These are phyloP conservation scores for Suhomyces yuchorum DNA, from an alignment of 1,139 yeast genomes.

Conservation along the genomic window DNA sequence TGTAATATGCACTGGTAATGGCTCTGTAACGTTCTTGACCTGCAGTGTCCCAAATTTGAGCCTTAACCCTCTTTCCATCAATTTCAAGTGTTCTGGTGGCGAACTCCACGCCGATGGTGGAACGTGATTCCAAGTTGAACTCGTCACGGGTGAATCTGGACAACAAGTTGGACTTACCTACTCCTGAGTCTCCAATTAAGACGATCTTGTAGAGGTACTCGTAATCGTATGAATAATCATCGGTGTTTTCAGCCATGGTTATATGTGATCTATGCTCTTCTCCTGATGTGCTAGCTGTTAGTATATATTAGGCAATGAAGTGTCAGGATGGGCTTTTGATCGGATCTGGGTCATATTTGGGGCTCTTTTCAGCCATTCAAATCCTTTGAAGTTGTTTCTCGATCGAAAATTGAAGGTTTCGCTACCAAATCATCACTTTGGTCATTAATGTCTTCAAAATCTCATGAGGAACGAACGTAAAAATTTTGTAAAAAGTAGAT, in stretches of 20 bases:
- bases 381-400: too few species aligned
- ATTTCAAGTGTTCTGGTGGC: slow-evolving; percentile 95
- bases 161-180: slow-evolving; percentile 91
- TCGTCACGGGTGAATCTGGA: slow-evolving; percentile 95
- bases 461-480: not conserved
- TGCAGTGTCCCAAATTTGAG: slow-evolving; percentile 99
- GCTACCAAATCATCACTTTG: not conserved
- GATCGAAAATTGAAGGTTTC: not conserved
- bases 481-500: too few species aligned
- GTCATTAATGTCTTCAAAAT: not conserved
- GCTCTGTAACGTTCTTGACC: slow-evolving; percentile 99
- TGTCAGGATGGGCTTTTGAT: not conserved
- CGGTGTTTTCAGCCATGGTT: slow-evolving; percentile 51
- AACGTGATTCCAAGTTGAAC: slow-evolving; percentile 89
- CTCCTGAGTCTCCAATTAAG: slow-evolving; percentile 96
- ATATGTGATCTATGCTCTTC: not conserved
- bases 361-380: too few species aligned
- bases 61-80: slow-evolving; percentile 93
- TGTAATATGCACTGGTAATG: slow-evolving; percentile 93
- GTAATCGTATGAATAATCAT: slow-evolving; percentile 88
- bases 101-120: slow-evolving; percentile 97
- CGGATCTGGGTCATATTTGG: not conserved
- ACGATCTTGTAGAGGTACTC: slow-evolving; percentile 95
- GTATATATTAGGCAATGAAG: not conserved
- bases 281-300: slow-evolving; percentile 2